These are phyloP conservation scores for Aureobasidium sp. DNA, from an alignment of 2,329 filamentous ascomycete genomes.

Conservation along the genomic window DNA sequence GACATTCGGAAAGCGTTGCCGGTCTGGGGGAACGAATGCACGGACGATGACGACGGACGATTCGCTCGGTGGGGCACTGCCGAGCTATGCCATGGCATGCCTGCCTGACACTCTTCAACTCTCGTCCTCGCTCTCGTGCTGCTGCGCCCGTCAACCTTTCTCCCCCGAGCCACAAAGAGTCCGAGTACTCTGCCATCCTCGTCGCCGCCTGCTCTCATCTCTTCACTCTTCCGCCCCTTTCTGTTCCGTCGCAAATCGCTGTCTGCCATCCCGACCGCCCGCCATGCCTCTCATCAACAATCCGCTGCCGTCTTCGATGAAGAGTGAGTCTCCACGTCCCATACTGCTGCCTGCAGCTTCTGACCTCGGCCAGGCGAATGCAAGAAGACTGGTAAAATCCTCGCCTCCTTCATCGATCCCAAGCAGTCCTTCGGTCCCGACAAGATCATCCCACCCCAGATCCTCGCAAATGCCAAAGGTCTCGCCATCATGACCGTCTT, in stretches of 20 bases:
- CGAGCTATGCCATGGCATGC: slow-evolving; percentile 4
- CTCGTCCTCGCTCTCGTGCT: neutral
- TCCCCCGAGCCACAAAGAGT: neutral
- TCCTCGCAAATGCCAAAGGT: slow-evolving; percentile 88
- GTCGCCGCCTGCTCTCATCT: neutral
- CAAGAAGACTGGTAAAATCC: slow-evolving; percentile 93
- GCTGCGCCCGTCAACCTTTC: neutral
- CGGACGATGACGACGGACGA: slow-evolving; percentile 11
- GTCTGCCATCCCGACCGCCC: slow-evolving; percentile 6
- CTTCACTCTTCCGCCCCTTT: neutral
- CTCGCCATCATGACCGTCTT: slow-evolving; percentile 80
- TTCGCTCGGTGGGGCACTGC: neutral
- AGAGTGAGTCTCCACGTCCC: slow-evolving; percentile 35
- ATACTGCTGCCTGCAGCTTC: neutral
- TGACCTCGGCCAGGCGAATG: slow-evolving; percentile 67
- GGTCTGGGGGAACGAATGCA: slow-evolving; percentile 1
- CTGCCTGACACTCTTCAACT: neutral
- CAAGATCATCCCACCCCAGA: slow-evolving; percentile 87
- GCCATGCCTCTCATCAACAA: slow-evolving; percentile 47
- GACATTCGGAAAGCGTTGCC: neutral
- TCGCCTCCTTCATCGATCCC: slow-evolving; percentile 90
- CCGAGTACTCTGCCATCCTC: neutral
- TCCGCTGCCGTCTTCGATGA: slow-evolving; percentile 47
- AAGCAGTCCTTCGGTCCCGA: slow-evolving; percentile 90
- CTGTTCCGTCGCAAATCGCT: neutral